Evolutionary conservation across 176 grass and related monocot species (phyloP).

Genomic region (Phoenix dactylifera): DNA sequence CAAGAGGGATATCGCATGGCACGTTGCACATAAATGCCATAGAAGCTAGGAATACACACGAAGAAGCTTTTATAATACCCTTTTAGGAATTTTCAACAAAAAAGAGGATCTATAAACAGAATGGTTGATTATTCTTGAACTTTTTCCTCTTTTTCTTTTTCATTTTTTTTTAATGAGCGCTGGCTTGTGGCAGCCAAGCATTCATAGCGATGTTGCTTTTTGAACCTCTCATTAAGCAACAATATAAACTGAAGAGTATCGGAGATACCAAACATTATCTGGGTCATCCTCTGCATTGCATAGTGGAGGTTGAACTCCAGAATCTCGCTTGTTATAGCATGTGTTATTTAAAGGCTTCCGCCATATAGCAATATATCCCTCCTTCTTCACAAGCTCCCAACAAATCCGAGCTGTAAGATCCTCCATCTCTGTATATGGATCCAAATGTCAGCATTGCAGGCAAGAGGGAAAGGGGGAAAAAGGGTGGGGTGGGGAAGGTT

Average conservation of each 20-base stretch:
- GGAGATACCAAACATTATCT: conserved; percentile 60
- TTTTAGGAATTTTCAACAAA: not conserved
- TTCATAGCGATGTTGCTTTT: no score
- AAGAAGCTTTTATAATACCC: no score
- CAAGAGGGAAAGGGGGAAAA: not conserved
- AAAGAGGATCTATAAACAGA: not conserved
- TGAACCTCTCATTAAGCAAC: not conserved
- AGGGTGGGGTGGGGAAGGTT: not conserved
- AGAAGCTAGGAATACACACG: no score
- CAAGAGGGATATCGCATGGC: no score
- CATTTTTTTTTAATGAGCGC: no score
- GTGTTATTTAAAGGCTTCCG: conserved; percentile 69
- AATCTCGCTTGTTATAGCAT: conserved; percentile 53
- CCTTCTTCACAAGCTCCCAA: conserved; percentile 93
- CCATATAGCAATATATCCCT: conserved; percentile 90
- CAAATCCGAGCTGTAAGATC: conserved; percentile 63
- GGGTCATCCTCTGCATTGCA: conserved; percentile 61
- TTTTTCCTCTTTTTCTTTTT: not conserved
- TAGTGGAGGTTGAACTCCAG: conserved; percentile 50
- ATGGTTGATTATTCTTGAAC: not conserved
- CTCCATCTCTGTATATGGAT: conserved; percentile 65
- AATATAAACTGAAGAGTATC: not conserved
- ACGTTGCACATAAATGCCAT: no score
- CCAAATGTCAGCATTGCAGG: conserved; percentile 23
- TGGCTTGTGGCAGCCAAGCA: no score